A percentile compares a stretch with the other conserved stretches of the same genome.
Conservation (phyloP, 2,329 filamentous ascomycete genomes). For the Bipolaris zeicola region DNA sequence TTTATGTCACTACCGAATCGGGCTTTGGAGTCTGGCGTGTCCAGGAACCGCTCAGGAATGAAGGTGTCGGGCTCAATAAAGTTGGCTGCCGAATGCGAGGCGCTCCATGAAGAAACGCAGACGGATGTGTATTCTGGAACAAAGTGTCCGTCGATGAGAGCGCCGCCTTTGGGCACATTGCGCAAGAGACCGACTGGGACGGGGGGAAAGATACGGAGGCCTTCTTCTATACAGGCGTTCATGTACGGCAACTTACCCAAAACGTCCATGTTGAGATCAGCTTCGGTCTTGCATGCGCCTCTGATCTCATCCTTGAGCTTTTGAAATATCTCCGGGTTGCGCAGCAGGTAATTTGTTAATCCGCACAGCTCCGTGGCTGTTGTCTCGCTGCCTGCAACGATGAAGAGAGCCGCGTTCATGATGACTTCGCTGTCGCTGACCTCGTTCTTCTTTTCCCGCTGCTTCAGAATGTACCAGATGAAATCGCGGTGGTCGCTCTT, state of each 20-base stretch:
- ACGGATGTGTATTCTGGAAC: constrained; percentile 44
- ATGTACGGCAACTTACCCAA: constrained; percentile 47
- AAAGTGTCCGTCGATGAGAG: constrained; percentile 45
- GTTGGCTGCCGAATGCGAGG: constrained; percentile 38
- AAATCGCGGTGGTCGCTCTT: constrained; percentile 45
- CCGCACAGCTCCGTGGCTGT: constrained; percentile 43
- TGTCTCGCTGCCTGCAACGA: constrained; percentile 44
- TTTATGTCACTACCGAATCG: constrained; percentile 31
- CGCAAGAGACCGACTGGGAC: constrained; percentile 51
- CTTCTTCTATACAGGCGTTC: constrained; percentile 55
- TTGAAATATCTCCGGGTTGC: constrained; percentile 30
- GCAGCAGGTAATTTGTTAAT: constrained; percentile 38
- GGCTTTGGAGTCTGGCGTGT: constrained; percentile 21
- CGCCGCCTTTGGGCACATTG: constrained; percentile 44
- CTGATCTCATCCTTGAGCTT: constrained; percentile 38
- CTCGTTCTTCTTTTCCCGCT: constrained; percentile 43
- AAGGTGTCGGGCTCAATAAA: constrained; percentile 43
- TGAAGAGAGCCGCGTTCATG: constrained; percentile 41
- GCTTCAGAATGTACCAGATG: constrained; percentile 44
- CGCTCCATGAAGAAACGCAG: constrained; percentile 34
- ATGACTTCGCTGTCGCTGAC: constrained; percentile 41
- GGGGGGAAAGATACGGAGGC: constrained; percentile 54
- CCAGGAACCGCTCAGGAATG: constrained; percentile 46
- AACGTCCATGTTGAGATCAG: constrained; percentile 43
- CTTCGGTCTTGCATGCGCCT: constrained; percentile 30